Evolutionary conservation across 2,329 filamentous ascomycete species (phyloP), one percentile per base, ranked within the genome.

Genomic region (Penicillium sp.): DNA sequence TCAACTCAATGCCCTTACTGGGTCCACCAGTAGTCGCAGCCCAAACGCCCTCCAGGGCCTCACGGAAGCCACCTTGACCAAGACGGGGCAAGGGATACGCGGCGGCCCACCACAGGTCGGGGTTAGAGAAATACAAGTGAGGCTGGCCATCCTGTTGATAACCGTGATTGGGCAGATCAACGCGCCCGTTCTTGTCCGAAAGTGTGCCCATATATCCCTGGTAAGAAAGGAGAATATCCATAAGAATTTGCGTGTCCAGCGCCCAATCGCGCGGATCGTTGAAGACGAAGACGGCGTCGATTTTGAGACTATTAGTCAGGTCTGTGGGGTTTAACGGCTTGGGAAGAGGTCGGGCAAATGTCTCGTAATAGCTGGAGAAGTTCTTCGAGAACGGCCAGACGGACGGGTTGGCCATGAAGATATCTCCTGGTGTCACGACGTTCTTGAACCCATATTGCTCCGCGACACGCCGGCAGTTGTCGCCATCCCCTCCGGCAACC

Each of bases 221-320:
- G 14, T 80, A 75, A 0, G 90, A 95, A 32, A 95, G 76, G 6
- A 97, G 74, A 9, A 95, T 72, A 67, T 98, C 93, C 44, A 86
- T 69, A 47, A 97, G 85, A 58, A 97, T 74, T 64, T 95, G 87
- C 2, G 82, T 82, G 67, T 97, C 91, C 8, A 96, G 77, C 0
- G 87, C 89, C 93, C 93, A 98, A 73, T 98, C 93, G 46, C 93
- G 81, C 3, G 93, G 90, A 68, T 97, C 93, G 66, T 95, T 95
- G 77, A 91, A 96, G 6, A 96, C 86, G 61, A 97, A 86, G 23
- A 97, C 81, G 23, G 90, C 89, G 62, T 95, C 89, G 57, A 98
- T 85, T 58, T 88, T 89, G 39, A 91, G 76, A 14, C 74, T 77
- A 11, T 73, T 70, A 0, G 68, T 68, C 2, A 68, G 74, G 49